phyloP scores from a whole-genome alignment of 768 basidiomycete genomes.

The Hericium coralloides region DNA sequence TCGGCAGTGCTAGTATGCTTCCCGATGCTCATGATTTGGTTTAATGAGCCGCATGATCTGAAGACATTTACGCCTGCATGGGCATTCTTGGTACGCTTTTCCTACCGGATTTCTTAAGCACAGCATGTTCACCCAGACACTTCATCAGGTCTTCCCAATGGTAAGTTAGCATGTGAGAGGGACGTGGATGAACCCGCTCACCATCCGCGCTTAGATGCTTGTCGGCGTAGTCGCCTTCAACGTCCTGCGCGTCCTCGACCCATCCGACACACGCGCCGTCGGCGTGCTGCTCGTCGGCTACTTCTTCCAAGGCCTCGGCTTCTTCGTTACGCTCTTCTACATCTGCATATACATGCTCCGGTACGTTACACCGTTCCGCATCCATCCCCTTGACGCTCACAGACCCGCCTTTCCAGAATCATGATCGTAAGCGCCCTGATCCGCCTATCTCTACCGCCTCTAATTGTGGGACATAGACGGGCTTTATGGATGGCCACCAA shows the following conservation, averaged over 20 bases:
- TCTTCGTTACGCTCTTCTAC: slow-evolving; percentile 43
- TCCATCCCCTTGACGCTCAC: not conserved
- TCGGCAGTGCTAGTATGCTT: slow-evolving; percentile 31
- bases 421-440: slow-evolving; percentile 25
- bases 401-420: slow-evolving; percentile 18
- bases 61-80: slow-evolving; percentile 28
- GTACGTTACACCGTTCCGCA: slow-evolving; percentile 16
- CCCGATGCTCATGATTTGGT: slow-evolving; percentile 43
- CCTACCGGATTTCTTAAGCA: not conserved
- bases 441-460: not conserved
- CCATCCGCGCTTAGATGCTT: slow-evolving; percentile 28
- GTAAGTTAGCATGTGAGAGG: slow-evolving; percentile 8
- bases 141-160: slow-evolving; percentile 25
- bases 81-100: slow-evolving; percentile 26
- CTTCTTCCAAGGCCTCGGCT: slow-evolving; percentile 40
- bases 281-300: slow-evolving; percentile 36
- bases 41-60: slow-evolving; percentile 37
- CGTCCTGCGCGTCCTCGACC: slow-evolving; percentile 29
- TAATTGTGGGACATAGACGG: slow-evolving; percentile 24
- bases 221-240: slow-evolving; percentile 40
- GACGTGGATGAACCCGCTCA: slow-evolving; percentile 1
- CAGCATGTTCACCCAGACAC: not conserved
- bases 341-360: slow-evolving; percentile 40
- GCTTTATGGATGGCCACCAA: slow-evolving; percentile 38
- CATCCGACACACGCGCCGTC: slow-evolving; percentile 27